Conservation (phyloP, 163 green algal species). For the Prototheca cutis region DNA sequence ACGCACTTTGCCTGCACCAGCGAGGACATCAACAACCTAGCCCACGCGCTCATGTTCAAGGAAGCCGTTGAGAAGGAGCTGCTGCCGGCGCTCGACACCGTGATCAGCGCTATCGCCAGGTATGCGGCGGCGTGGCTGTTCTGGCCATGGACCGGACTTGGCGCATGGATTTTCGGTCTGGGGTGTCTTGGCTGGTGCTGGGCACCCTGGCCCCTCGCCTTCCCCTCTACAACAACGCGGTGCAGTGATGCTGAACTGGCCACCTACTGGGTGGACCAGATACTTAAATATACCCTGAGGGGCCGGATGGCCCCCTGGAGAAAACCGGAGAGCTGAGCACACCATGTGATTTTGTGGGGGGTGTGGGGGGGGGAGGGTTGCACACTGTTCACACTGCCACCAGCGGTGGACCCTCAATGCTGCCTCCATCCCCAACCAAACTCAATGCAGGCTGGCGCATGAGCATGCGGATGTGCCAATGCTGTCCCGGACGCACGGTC, state of each 20-base stretch:
- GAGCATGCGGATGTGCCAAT: slow-evolving; percentile 83
- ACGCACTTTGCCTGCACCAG: slow-evolving; percentile 98
- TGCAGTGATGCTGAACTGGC: not conserved
- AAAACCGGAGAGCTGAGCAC: slow-evolving; percentile 20
- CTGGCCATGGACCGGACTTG: too few species aligned
- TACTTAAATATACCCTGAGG: slow-evolving; percentile 39
- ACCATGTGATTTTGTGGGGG: too few species aligned
- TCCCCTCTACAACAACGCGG: not conserved
- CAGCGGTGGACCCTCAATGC: too few species aligned
- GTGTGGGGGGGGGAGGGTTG: too few species aligned
- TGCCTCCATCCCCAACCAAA: not conserved
- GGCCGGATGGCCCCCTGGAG: slow-evolving; percentile 20
- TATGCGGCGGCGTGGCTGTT: too few species aligned
- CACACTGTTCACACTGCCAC: too few species aligned
- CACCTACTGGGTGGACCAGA: slow-evolving; percentile 3
- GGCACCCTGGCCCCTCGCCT: too few species aligned
- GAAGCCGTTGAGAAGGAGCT: slow-evolving; percentile 68
- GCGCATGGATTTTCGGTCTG: too few species aligned
- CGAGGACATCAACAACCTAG: slow-evolving; percentile 99
- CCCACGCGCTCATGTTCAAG: slow-evolving; percentile 89
- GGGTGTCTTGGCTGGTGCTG: too few species aligned
- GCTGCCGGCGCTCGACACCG: slow-evolving; percentile 81
- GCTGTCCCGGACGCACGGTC: slow-evolving; percentile 92
- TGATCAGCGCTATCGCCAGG: slow-evolving; percentile 54
- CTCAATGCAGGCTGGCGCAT: slow-evolving; percentile 42